Evolutionary conservation across 2,329 filamentous ascomycete species (phyloP), one percentile per base, ranked within the genome.

Genomic region (Stachybotrys elegans): DNA sequence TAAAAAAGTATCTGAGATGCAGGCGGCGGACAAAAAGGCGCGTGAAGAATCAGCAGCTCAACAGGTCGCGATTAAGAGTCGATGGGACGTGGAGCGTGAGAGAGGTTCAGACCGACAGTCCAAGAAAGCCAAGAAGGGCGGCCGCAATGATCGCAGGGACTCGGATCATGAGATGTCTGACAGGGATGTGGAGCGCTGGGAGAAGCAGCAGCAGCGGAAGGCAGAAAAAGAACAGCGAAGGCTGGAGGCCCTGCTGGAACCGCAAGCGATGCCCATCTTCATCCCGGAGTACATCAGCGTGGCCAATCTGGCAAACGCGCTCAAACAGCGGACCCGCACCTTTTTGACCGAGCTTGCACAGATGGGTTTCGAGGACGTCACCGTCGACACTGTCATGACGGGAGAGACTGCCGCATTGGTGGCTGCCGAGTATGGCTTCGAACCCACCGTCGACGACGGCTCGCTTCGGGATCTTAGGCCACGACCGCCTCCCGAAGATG

Each of bases 201-300:
- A 73, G 43, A 56, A 63, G 22, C 62, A 63, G 22, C 66, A 67
- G 22, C 64, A 59, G 25, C 66, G 61, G 32, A 72, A 71, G 48
- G 67, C 63, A 6, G 68, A 72, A 47, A 70, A 67, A 48, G 62
- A 65, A 42, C 67, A 9, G 22, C 38, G 17, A 9, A 14, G 20
- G n/a, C 12, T 16, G 13, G 5, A 27, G 16, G 38, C 38, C 20
- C 13, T 12, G 11, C n/a, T 8, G 22, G 59, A 65, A 55, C 40
- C 78, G 52, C 59, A 62, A 25, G 76, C 75, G 2, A 25, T 29
- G 22, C 68, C 67, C 1, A 86, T 98, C 37, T 79, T 84, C 43
- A 71, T 98, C 19, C 94, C 94, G 0, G 88, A 96, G 58, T 95
- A 89, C 55, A 94, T 98, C 64, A 93, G 81, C 56, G 84, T 96